Conservation (phyloP, 768 basidiomycete species). For the Pleurotus pulmonarius region DNA sequence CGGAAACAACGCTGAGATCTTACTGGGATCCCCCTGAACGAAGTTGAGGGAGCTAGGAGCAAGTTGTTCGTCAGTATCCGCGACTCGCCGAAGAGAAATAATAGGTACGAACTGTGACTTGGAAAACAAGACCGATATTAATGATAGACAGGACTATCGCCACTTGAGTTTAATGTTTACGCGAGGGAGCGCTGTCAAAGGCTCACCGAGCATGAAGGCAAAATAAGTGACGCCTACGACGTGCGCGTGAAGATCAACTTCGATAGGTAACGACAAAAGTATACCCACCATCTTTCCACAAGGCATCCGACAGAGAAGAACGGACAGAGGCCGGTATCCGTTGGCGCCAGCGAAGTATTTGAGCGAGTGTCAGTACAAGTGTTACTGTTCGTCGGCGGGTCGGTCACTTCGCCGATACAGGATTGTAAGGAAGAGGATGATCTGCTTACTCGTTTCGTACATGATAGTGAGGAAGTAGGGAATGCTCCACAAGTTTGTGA, state of each 20-base stretch:
- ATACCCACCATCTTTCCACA: constrained; percentile 16
- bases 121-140: constrained; percentile 15
- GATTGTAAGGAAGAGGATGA: neutral
- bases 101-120: constrained; percentile 9
- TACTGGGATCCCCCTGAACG: constrained; percentile 16
- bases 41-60: constrained; percentile 12
- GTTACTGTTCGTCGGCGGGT: constrained; percentile 8
- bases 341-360: constrained; percentile 13
- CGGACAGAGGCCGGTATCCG: constrained; percentile 12
- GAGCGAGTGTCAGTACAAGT: constrained; percentile 12
- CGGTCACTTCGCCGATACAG: too few species aligned
- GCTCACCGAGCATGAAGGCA: constrained; percentile 14
- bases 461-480: constrained; percentile 15
- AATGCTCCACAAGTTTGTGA: constrained; percentile 9
- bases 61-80: too few species aligned
- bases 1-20: neutral
- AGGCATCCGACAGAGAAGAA: constrained; percentile 12
- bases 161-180: neutral
- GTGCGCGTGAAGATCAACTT: neutral
- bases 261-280: neutral
- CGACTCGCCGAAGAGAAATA: neutral
- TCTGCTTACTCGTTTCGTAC: constrained; percentile 14
- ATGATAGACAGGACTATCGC: constrained; percentile 12
- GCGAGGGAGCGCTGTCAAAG: neutral
- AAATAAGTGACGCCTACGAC: constrained; percentile 14